phyloP scores from a whole-genome alignment of 1,284 basidiomycete species.

The Puccinia horiana region DNA sequence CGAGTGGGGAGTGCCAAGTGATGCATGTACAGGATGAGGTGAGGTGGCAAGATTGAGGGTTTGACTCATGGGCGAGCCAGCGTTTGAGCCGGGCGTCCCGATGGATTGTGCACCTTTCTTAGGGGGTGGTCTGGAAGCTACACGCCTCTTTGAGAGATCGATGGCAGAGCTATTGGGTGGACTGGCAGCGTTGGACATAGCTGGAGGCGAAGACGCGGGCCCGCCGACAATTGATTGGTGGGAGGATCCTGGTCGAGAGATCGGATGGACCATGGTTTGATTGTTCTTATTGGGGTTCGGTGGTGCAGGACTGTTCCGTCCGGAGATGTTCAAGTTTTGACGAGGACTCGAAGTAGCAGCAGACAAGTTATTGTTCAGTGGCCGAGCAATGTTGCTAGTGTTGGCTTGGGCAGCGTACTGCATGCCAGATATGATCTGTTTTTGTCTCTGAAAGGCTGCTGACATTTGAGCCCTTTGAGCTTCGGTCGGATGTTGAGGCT shows the following conservation, averaged over 20 bases:
- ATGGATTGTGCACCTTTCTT: conserved; percentile 22
- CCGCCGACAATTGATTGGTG: conserved; percentile 33
- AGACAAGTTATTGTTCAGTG: conserved; percentile 15
- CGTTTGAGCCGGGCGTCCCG: conserved; percentile 32
- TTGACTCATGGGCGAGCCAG: conserved; percentile 24
- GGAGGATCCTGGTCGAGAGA: conserved; percentile 42
- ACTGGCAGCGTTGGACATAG: conserved; percentile 23
- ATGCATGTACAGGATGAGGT: conserved; percentile 15
- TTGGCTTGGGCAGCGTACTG: conserved; percentile 18
- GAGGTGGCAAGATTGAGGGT: conserved; percentile 30
- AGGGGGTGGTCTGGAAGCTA: background rate
- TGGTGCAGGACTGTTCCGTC: conserved; percentile 30
- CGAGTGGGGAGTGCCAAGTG: conserved; percentile 27
- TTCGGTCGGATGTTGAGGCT: conserved; percentile 46
- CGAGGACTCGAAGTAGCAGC: conserved; percentile 36
- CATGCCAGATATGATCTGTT: conserved; percentile 44
- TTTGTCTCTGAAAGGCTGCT: conserved; percentile 44
- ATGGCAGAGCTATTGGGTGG: conserved; percentile 20
- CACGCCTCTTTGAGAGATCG: conserved; percentile 11
- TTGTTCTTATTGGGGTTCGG: conserved; percentile 13
- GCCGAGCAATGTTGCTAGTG: background rate
- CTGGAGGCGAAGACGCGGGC: conserved; percentile 36
- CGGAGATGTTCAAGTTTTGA: conserved; percentile 37
- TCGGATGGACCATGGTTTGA: conserved; percentile 17
- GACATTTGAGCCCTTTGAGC: conserved; percentile 44